Evolutionary conservation across 345 rosid genomes (phyloP).

Genomic region (Physaria fendleri): DNA sequence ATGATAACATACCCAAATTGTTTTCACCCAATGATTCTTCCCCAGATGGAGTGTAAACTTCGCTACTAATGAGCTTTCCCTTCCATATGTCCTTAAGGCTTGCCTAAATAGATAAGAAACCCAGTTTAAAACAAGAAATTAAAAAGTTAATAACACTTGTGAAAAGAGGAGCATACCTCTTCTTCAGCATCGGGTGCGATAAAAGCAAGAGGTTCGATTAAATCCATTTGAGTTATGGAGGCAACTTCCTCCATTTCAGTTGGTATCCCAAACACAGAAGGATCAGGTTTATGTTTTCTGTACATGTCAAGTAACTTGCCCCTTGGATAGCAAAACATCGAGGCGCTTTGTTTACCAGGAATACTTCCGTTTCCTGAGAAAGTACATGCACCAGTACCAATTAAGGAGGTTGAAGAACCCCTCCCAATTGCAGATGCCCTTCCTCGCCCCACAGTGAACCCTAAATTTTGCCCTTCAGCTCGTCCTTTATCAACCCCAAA

Average conservation of each 20-base stretch:
- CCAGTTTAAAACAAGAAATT: conserved; percentile 18
- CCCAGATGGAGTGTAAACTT: no score
- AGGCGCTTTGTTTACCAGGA: no score
- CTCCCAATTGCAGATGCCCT: conserved; percentile 32
- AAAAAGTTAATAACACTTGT: not conserved
- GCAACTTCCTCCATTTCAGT: conserved; percentile 49
- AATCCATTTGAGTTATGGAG: conserved; percentile 36
- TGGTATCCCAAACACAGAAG: conserved; percentile 34
- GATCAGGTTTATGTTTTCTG: conserved; percentile 18
- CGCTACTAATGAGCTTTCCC: conserved; percentile 58
- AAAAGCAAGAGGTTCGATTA: conserved; percentile 64
- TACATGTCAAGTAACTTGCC: conserved; percentile 53
- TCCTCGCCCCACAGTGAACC: conserved; percentile 79
- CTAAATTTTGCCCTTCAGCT: conserved; percentile 51
- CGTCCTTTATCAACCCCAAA: conserved; percentile 68
- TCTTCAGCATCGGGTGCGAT: conserved; percentile 66
- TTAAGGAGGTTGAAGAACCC: conserved; percentile 17
- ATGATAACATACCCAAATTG: conserved; percentile 33
- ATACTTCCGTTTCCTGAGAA: no score
- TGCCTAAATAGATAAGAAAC: conserved; percentile 34
- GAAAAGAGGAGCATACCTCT: conserved; percentile 39
- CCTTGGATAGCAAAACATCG: conserved; percentile 56
- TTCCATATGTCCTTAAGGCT: conserved; percentile 55
- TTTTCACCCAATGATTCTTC: conserved; percentile 32
- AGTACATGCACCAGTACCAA: conserved; percentile 25